Evolutionary conservation across 2,329 filamentous ascomycete species (phyloP).

Genomic region (Massarina eburnea): DNA sequence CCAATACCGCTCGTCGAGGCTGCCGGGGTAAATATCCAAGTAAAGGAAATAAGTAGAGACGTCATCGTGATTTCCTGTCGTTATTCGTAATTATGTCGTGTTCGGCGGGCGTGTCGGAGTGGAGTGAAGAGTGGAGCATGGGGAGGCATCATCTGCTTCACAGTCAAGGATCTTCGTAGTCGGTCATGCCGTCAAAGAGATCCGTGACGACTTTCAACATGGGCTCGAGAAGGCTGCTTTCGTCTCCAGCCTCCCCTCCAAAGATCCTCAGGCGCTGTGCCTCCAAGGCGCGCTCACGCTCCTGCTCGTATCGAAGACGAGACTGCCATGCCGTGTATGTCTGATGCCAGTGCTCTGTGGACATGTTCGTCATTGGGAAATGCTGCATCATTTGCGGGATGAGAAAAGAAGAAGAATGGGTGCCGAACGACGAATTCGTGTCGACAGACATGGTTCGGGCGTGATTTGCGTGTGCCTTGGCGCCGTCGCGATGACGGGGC

Average conservation of each 20-base stretch:
- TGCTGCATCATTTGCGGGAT: conserved; percentile 8
- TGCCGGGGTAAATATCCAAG: conserved; percentile 11
- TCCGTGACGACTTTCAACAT: conserved; percentile 52
- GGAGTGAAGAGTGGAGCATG: conserved; percentile 19
- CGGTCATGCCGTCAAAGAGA: conserved; percentile 48
- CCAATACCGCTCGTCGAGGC: conserved; percentile 14
- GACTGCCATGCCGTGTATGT: conserved; percentile 42
- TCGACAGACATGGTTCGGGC: conserved; percentile 33
- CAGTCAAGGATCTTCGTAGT: conserved; percentile 47
- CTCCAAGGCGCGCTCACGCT: conserved; percentile 33
- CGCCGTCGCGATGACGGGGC: conserved; percentile 41
- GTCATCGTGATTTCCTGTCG: conserved; percentile 1
- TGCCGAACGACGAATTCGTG: conserved; percentile 28
- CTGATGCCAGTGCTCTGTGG: conserved; percentile 39
- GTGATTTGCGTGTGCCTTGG: conserved; percentile 29
- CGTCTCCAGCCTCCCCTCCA: conserved; percentile 47
- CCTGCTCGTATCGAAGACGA: conserved; percentile 31
- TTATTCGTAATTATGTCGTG: not conserved
- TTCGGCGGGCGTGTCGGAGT: conserved; percentile 7
- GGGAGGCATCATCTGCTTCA: conserved; percentile 1
- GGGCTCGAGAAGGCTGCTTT: conserved; percentile 45
- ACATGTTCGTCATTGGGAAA: conserved; percentile 18
- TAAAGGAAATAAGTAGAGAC: not conserved
- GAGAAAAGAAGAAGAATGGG: conserved; percentile 25
- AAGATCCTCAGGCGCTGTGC: conserved; percentile 46